A percentile compares a stretch with the other conserved stretches of the same genome.
Conservation (phyloP, 179 eudicot species). For the Camellia oleifera region DNA sequence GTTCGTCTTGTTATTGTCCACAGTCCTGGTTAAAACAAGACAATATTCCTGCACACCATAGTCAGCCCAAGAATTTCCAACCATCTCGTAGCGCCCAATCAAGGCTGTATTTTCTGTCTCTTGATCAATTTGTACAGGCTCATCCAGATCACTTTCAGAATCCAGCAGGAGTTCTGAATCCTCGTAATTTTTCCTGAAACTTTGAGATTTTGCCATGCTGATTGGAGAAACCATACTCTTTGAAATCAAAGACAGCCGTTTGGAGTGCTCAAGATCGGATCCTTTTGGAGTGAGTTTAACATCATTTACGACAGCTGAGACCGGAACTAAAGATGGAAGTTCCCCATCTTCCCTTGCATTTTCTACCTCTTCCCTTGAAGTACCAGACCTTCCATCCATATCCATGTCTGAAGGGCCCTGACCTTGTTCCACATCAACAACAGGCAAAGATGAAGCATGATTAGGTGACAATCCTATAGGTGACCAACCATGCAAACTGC, state of each 20-base stretch:
- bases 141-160: conserved; percentile 77
- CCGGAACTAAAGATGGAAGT: conserved; percentile 59
- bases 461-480: conserved; percentile 34
- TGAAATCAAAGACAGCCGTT: conserved; percentile 48
- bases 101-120: conserved; percentile 31
- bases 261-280: conserved; percentile 43
- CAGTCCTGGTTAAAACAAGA: conserved; percentile 47
- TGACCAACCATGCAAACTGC: conserved; percentile 61
- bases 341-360: conserved; percentile 80
- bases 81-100: conserved; percentile 10
- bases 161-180: conserved; percentile 69
- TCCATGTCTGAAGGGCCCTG: conserved; percentile 34
- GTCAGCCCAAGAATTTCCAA: conserved; percentile 58
- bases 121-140: conserved; percentile 35
- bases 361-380: conserved; percentile 51
- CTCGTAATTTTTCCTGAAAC: conserved; percentile 65
- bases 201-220: conserved; percentile 51
- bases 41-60: conserved; percentile 54
- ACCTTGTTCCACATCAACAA: conserved; percentile 46
- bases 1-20: conserved; percentile 35
- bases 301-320: conserved; percentile 32
- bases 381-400: conserved; percentile 34
- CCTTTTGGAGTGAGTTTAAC: conserved; percentile 35
- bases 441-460: conserved; percentile 26
- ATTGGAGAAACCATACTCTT: conserved; percentile 50